A percentile compares a stretch with the other conserved stretches of the same genome.
Conservation (phyloP, 768 basidiomycete genomes). For the Rhizopogon salebrosus region DNA sequence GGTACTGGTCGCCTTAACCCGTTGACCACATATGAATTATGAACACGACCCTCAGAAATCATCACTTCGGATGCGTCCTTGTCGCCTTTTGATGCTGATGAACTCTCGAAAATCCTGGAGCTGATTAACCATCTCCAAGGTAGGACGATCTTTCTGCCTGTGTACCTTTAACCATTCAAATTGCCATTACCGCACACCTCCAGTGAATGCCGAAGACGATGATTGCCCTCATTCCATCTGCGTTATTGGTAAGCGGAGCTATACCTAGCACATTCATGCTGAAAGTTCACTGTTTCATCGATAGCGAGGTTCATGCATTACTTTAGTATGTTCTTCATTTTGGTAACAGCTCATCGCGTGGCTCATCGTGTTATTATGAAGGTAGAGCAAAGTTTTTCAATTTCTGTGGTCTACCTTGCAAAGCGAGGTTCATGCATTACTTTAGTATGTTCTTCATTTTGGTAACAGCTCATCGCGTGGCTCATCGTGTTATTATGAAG, state of each 20-base stretch:
- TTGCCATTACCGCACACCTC: background rate
- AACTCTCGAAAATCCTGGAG: constrained; percentile 2
- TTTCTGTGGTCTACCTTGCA: constrained; percentile 1
- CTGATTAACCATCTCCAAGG: constrained; percentile 2
- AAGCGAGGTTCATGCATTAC: constrained; percentile 1
- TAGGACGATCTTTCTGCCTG: background rate
- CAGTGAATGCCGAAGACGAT: background rate
- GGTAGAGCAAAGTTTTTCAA: constrained; percentile 4
- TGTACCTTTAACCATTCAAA: background rate
- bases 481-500: constrained; percentile 2
- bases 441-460: background rate
- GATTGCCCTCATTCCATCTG: constrained; percentile 3
- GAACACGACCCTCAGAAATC: background rate
- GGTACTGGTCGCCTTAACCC: background rate
- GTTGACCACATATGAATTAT: background rate
- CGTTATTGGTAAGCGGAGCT: background rate
- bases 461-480: background rate
- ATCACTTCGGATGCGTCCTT: constrained; percentile 1
- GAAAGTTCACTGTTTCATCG: background rate
- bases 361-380: background rate
- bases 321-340: background rate
- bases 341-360: background rate
- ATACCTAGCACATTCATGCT: too few species aligned
- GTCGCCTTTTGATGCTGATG: constrained; percentile 2
- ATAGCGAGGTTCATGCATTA: constrained; percentile 1